Percentiles rank a stretch among this genome's conserved stretches.
Evolutionary conservation across 345 rosid species (phyloP).

Genomic region (Cardamine resedifolia): DNA sequence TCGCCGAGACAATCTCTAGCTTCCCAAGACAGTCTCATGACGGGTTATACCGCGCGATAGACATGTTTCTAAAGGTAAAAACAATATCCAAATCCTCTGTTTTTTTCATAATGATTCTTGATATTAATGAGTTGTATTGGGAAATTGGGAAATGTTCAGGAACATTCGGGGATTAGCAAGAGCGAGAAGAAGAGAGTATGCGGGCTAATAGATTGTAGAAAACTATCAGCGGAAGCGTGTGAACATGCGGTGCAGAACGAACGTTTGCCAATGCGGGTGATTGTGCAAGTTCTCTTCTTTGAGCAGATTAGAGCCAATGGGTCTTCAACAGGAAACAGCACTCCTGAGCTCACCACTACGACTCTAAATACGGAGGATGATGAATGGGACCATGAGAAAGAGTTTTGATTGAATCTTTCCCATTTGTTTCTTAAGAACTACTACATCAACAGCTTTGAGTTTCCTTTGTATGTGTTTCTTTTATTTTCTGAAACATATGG

Average conservation of each 20-base stretch:
- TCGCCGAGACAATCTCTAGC: conserved; percentile 46
- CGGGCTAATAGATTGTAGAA: conserved; percentile 72
- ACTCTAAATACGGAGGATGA: conserved; percentile 71
- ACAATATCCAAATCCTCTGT: neutral
- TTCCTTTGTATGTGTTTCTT: conserved; percentile 46
- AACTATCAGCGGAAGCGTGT: conserved; percentile 70
- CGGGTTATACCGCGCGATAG: conserved; percentile 65
- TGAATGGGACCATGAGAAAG: conserved; percentile 66
- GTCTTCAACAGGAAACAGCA: conserved; percentile 54
- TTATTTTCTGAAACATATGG: conserved; percentile 41
- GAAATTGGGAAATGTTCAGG: conserved; percentile 44
- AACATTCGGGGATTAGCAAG: conserved; percentile 56
- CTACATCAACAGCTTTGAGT: conserved; percentile 17
- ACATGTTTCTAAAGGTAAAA: conserved; percentile 69
- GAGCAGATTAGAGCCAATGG: conserved; percentile 64
- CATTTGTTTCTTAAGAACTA: neutral
- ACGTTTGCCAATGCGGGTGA: conserved; percentile 73
- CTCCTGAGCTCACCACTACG: conserved; percentile 37
- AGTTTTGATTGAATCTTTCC: conserved; percentile 38
- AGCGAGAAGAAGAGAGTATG: conserved; percentile 75
- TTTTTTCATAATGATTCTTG: neutral
- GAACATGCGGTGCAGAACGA: conserved; percentile 85
- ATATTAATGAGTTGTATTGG: no score
- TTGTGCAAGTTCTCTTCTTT: conserved; percentile 92
- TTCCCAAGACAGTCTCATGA: conserved; percentile 64